Base-by-base conservation (phyloP, 805 yeast genomes). In the Nakazawaea pomicola region DNA sequence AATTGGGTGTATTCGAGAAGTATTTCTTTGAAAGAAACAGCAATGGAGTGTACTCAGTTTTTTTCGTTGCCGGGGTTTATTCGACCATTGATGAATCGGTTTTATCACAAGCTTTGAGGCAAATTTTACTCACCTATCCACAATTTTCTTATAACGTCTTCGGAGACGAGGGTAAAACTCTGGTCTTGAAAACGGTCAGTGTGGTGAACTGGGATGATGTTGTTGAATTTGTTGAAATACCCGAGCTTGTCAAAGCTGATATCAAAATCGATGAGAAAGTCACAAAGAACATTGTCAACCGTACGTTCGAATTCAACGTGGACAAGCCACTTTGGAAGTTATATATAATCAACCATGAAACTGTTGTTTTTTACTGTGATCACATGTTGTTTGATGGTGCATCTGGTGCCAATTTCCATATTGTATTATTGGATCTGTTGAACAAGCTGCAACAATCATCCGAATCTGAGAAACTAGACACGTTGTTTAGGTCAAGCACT, bases 381-480 rank as follows among this genome's bases (percentile, higher is more conserved):
- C 68, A 58, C 41, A 20, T 54, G 3, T 42, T 60, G 9, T 55
- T 58, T 31, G 70, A 65, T 47, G 71, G 69, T 3, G 51, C 52
- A 12, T 51, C 64, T 12, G 65, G 62, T 2, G 41, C 44, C 14
- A 48, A 47, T 33, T 60, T 65, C 45, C 65, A 61, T 32, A 43
- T 48, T 15, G 53, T 56, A 19, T 51, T 63, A 20, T 33, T 49
- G 11, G 33, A 44, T 16, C 51, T 49, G 29, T 32, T 51, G 41
- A 46, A 19, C 20, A 23, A 39, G 25, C 31, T 29, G 42, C 45
- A 12, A 31, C 46, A 30, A 10, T 49, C 21, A 41, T n/a, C n/a
- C n/a, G 6, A 24, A 24, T 24, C n/a, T 11, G 43, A 15, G 18
- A 34, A 32, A 32, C 29, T 11, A 45, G 4, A 32, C 36, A 31